Conservation (phyloP, 805 yeast genomes). For the Zygoascus biomembranicola region DNA sequence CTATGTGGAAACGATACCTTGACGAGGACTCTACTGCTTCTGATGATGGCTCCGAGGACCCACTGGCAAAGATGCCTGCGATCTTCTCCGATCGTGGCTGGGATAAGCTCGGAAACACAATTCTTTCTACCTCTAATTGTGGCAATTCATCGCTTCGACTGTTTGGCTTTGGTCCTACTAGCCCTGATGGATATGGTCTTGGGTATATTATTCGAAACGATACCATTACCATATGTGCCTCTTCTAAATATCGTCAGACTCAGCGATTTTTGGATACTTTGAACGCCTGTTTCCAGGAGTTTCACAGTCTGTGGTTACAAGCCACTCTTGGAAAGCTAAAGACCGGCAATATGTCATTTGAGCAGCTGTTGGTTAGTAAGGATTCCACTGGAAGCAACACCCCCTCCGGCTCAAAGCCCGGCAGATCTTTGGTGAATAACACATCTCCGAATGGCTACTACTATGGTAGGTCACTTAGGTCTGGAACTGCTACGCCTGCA, state of each 20-base stretch:
- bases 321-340: slow-evolving; percentile 6
- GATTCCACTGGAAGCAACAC: slow-evolving; percentile 1
- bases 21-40: slow-evolving; percentile 17
- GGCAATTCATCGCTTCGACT: slow-evolving; percentile 82
- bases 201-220: slow-evolving; percentile 82
- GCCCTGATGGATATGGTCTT: slow-evolving; percentile 86
- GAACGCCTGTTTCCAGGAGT: slow-evolving; percentile 52
- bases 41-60: slow-evolving; percentile 2
- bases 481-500: slow-evolving; percentile 9
- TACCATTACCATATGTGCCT: slow-evolving; percentile 69
- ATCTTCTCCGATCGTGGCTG: slow-evolving; percentile 82
- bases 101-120: slow-evolving; percentile 74
- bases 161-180: slow-evolving; percentile 89
- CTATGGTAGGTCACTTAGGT: neutral
- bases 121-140: slow-evolving; percentile 79
- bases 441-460: slow-evolving; percentile 6
- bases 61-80: slow-evolving; percentile 42
- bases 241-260: slow-evolving; percentile 86
- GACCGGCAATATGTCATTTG: slow-evolving; percentile 14
- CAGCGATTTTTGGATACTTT: slow-evolving; percentile 64
- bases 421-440: neutral
- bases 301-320: slow-evolving; percentile 36
- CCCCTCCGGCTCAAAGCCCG: slow-evolving; percentile 14
- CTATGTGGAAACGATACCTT: slow-evolving; percentile 59
- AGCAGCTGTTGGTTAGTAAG: slow-evolving; percentile 7